Conservation (phyloP, 2,329 filamentous ascomycete species). For the Alternaria alternata region DNA sequence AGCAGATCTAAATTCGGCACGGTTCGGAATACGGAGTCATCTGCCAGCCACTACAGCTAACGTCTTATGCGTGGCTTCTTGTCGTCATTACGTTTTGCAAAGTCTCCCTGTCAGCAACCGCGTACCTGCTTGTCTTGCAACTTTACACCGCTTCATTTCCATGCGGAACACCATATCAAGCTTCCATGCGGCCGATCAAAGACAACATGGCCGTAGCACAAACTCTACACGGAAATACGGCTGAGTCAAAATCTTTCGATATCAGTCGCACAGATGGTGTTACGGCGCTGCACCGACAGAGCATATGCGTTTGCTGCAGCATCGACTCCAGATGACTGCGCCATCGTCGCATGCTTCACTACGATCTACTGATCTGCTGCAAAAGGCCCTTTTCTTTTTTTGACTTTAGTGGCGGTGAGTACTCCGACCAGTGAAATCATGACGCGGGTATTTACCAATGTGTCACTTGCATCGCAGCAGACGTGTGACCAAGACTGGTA, state of each 20-base stretch:
- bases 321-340: slow-evolving; percentile 10
- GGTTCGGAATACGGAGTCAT: background rate
- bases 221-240: slow-evolving; percentile 10
- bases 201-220: slow-evolving; percentile 13
- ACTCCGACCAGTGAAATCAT: background rate
- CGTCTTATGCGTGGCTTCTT: background rate
- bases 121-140: slow-evolving; percentile 5
- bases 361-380: background rate
- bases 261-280: slow-evolving; percentile 20
- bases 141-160: background rate
- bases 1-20: background rate
- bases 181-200: slow-evolving; percentile 8
- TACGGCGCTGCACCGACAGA: slow-evolving; percentile 20
- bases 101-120: background rate
- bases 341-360: background rate
- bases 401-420: slow-evolving; percentile 8
- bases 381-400: background rate
- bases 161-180: background rate
- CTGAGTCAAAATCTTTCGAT: slow-evolving; percentile 20
- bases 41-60: background rate
- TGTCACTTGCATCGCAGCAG: background rate
- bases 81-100: slow-evolving; percentile 1
- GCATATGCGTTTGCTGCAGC: slow-evolving; percentile 9
- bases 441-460: background rate
- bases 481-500: slow-evolving; percentile 3